Percentiles rank a stretch among this genome's conserved stretches.
Evolutionary conservation across 768 basidiomycete genomes (phyloP).

Genomic region (Termitomyces sp.): DNA sequence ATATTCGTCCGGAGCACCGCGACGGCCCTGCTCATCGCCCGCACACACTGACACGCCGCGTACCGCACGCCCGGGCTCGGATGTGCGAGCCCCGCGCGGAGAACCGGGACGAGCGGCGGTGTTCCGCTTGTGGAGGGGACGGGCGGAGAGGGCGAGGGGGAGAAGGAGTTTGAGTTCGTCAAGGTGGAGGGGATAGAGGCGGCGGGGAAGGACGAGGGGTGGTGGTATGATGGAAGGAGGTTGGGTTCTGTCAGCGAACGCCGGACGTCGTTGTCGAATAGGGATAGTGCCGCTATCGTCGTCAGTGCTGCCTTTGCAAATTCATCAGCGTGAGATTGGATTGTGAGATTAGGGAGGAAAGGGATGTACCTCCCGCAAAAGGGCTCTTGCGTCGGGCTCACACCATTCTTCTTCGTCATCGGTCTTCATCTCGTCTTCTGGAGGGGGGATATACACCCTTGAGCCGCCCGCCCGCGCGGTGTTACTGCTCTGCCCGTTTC

Average conservation of each 20-base stretch:
- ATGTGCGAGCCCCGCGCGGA: constrained; percentile 54
- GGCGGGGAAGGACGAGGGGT: constrained; percentile 46
- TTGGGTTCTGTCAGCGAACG: constrained; percentile 37
- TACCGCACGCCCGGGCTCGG: constrained; percentile 73
- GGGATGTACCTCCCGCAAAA: constrained; percentile 57
- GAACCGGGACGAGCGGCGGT: constrained; percentile 36
- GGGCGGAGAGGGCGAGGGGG: neutral
- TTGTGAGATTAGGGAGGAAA: neutral
- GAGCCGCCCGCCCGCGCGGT: neutral
- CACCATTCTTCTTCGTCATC: constrained; percentile 60
- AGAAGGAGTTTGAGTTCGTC: constrained; percentile 26
- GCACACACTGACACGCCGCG: constrained; percentile 81
- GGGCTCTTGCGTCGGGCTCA: constrained; percentile 45
- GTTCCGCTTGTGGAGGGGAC: constrained; percentile 23
- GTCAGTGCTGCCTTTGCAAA: constrained; percentile 63
- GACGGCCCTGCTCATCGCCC: constrained; percentile 76
- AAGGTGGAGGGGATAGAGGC: constrained; percentile 29
- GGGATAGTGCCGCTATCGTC: constrained; percentile 63
- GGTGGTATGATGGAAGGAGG: neutral
- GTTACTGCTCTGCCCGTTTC: neutral
- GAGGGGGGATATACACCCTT: constrained; percentile 1
- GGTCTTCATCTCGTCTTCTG: constrained; percentile 19
- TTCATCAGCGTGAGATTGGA: neutral
- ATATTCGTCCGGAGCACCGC: constrained; percentile 80
- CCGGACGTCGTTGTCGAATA: constrained; percentile 72